phyloP scores from a whole-genome alignment of 495 filamentous ascomycete genomes.

The Lindgomyces ingoldianus region DNA sequence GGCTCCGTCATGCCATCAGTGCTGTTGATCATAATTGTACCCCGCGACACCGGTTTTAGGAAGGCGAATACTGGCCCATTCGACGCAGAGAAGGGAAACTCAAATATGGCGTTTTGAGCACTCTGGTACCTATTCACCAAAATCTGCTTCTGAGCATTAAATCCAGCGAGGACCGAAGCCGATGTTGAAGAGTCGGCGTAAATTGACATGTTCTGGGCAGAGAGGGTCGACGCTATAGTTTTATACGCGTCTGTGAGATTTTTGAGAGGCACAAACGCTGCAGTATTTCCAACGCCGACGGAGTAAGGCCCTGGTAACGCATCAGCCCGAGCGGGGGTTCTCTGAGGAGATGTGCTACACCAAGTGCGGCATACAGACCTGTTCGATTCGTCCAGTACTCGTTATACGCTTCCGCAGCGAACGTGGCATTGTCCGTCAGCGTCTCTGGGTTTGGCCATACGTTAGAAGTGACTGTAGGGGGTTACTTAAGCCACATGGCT shows the following conservation, averaged over 20 bases:
- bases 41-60: constrained; percentile 2
- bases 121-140: constrained; percentile 46
- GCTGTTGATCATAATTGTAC: constrained; percentile 43
- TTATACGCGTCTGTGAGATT: background rate
- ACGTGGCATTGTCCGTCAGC: background rate
- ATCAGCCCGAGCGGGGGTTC: too few relatives aligned
- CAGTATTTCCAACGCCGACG: constrained; percentile 7
- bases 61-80: constrained; percentile 45
- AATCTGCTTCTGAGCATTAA: constrained; percentile 50
- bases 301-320: constrained; percentile 1
- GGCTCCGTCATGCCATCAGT: background rate
- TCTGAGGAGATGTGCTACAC: background rate
- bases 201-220: constrained; percentile 44
- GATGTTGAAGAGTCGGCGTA: constrained; percentile 45
- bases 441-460: background rate
- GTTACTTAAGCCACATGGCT: background rate
- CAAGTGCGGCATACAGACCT: too few relatives aligned
- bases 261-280: constrained; percentile 2
- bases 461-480: background rate
- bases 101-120: constrained; percentile 39
- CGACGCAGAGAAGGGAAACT: constrained; percentile 45
- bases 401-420: too few relatives aligned
- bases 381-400: too few relatives aligned
- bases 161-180: constrained; percentile 49
- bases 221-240: background rate